phyloP scores from a whole-genome alignment of 73 alveolate genomes.

The Stentor coeruleus region DNA sequence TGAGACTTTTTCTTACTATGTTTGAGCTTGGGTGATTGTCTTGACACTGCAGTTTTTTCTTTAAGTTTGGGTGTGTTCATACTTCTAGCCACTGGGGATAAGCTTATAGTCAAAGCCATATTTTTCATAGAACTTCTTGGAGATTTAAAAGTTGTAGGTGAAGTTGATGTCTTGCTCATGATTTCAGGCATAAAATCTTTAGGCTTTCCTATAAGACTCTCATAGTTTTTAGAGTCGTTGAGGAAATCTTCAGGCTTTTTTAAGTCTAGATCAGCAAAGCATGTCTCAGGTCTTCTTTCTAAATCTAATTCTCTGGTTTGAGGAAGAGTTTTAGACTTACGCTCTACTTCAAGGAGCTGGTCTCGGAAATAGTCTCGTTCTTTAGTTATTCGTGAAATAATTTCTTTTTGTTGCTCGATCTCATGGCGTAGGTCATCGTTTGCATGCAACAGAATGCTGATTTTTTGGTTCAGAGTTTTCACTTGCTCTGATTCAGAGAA shows the following conservation, averaged over 20 bases:
- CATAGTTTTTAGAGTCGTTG: background rate
- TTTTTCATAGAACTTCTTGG: background rate
- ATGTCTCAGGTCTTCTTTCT: background rate
- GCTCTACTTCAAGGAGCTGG: too few species aligned
- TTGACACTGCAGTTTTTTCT: background rate
- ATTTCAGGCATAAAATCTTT: background rate
- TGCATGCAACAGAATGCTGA: conserved; percentile 2
- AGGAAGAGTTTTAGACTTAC: background rate
- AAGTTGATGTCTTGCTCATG: background rate
- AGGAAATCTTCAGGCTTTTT: background rate
- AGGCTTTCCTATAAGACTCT: background rate
- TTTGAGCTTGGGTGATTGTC: background rate
- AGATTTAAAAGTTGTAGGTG: background rate
- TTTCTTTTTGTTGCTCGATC: background rate
- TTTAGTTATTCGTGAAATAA: background rate
- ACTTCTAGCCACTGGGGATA: background rate
- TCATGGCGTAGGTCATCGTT: conserved; percentile 9
- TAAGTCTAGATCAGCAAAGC: background rate
- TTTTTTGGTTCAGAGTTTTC: background rate
- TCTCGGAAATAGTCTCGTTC: background rate
- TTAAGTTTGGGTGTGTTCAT: background rate
- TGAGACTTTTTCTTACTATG: too few species aligned
- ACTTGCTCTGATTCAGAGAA: conserved; percentile 13
- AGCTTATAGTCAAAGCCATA: background rate
- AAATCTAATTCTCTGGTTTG: background rate